Evolutionary conservation across 208 protist species (phyloP).

Genomic region (Leishmania tropica): DNA sequence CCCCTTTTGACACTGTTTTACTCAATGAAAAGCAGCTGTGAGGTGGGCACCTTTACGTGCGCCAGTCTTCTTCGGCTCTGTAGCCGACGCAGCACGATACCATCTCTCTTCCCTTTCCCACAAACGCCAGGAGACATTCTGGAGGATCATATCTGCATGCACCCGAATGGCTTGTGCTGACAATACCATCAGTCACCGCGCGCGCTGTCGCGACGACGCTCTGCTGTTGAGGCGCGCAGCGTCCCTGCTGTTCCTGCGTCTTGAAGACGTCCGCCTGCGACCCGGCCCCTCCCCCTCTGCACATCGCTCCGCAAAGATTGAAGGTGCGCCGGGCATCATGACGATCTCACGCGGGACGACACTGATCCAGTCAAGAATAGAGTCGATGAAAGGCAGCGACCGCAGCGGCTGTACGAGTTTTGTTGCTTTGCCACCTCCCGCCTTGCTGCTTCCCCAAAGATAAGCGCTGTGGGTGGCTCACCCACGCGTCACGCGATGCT

Average conservation of each 20-base stretch:
- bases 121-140: conserved; percentile 8
- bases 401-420: not conserved
- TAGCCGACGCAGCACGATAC: too few species aligned
- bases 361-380: not conserved
- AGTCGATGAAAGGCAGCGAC: not conserved
- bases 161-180: conserved; percentile 6
- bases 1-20: too few species aligned
- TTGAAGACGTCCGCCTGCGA: conserved; percentile 5
- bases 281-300: not conserved
- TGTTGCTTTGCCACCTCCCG: too few species aligned
- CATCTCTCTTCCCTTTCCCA: not conserved
- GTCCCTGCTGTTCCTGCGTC: conserved; percentile 2
- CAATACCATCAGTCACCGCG: conserved; percentile 10
- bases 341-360: not conserved
- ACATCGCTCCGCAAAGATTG: not conserved
- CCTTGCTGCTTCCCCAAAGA: not conserved
- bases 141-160: conserved; percentile 18
- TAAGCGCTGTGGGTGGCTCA: not conserved
- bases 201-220: conserved; percentile 1
- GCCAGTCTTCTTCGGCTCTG: too few species aligned
- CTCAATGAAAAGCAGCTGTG: too few species aligned
- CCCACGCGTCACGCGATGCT: not conserved
- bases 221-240: conserved; percentile 2
- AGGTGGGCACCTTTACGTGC: too few species aligned
- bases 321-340: not conserved